phyloP scores from a whole-genome alignment of 306 rosid species.

The Trifolium dubium region DNA sequence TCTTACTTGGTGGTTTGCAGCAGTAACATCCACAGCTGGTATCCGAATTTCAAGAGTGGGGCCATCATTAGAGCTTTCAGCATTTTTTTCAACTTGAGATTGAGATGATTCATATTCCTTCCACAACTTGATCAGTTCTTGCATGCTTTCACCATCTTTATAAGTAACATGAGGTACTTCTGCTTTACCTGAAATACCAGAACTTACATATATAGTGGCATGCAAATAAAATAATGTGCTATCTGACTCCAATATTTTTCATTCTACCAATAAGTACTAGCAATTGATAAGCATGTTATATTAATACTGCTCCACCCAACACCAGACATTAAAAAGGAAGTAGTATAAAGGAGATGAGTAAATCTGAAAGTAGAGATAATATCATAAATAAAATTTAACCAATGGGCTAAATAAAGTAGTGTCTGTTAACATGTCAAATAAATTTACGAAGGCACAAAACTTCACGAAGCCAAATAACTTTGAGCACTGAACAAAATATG shows the following conservation, averaged over 20 bases:
- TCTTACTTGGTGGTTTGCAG: constrained; percentile 95
- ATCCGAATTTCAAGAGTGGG: constrained; percentile 91
- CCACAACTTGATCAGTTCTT: constrained; percentile 89
- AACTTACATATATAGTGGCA: constrained; percentile 29
- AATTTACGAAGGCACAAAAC: constrained; percentile 42
- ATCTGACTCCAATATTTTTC: constrained; percentile 4
- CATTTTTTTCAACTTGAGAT: constrained; percentile 61
- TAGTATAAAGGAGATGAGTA: constrained; percentile 1
- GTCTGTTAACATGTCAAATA: constrained; percentile 34
- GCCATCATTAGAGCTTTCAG: constrained; percentile 66
- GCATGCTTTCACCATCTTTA: constrained; percentile 97
- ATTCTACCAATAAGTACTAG: constrained; percentile 24
- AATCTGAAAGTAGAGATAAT: constrained; percentile 8
- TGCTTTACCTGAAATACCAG: constrained; percentile 71
- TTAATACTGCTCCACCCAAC: constrained; percentile 12
- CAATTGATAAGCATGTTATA: constrained; percentile 10
- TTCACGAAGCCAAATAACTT: constrained; percentile 40
- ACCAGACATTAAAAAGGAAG: constrained; percentile 23
- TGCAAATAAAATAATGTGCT: constrained; percentile 36
- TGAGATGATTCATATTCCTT: constrained; percentile 70
- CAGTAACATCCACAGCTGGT: constrained; percentile 89
- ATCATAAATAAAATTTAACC: constrained; percentile 12
- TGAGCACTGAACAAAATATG: constrained; percentile 42
- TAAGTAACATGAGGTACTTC: constrained; percentile 75
- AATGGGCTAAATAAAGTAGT: constrained; percentile 30